A percentile compares a stretch with the other conserved stretches of the same genome.
phyloP scores from a whole-genome alignment of 306 rosid species.

The Gillenia trifoliata region DNA sequence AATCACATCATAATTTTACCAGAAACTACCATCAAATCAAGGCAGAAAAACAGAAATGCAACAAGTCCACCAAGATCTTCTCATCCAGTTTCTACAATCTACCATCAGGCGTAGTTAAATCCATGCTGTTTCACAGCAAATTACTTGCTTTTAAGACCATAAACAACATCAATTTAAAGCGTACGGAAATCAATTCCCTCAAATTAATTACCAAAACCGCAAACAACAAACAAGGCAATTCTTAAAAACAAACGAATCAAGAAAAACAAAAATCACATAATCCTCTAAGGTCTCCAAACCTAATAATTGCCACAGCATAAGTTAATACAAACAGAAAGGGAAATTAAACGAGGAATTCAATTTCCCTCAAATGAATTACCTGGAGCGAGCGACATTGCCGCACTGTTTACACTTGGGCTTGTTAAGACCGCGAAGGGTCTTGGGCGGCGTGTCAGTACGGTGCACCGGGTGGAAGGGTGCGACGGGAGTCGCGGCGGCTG shows the following conservation, averaged over 20 bases:
- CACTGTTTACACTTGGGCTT: slow-evolving; percentile 76
- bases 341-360: not conserved
- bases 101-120: not conserved
- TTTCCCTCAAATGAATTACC: slow-evolving; percentile 24
- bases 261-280: not conserved
- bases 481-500: slow-evolving; percentile 4
- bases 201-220: not conserved
- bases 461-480: slow-evolving; percentile 17
- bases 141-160: not conserved
- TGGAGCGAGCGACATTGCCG: slow-evolving; percentile 98
- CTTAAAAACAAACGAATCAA: not conserved
- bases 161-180: not conserved
- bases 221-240: not conserved
- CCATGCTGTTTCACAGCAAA: not conserved
- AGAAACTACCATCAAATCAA: not conserved
- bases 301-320: not conserved
- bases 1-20: not conserved
- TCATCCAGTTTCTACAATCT: not conserved
- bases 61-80: not conserved
- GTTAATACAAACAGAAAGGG: not conserved
- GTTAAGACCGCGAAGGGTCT: slow-evolving; percentile 64
- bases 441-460: slow-evolving; percentile 50
- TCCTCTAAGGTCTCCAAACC: not conserved
- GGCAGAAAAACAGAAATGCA: not conserved
- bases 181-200: not conserved